Conservation (phyloP, 1,139 yeast genomes). For the Magnusiomyces ingens region DNA sequence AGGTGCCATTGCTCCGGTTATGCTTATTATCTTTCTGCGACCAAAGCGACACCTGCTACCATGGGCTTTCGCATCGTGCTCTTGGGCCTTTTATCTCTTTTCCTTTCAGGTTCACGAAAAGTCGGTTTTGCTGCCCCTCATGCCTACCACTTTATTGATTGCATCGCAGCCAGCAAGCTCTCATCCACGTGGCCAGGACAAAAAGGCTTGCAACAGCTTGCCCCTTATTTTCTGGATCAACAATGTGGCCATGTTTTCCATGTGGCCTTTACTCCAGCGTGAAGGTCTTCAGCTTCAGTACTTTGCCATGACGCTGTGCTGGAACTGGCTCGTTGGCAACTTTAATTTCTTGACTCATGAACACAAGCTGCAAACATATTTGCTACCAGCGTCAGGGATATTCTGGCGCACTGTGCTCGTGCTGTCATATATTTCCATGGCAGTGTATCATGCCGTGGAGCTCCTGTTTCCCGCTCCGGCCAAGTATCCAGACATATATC, state of each 20-base stretch:
- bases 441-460: slow-evolving; percentile 51
- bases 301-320: slow-evolving; percentile 49
- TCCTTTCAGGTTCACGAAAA: slow-evolving; percentile 97
- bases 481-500: slow-evolving; percentile 78
- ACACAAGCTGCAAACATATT: slow-evolving; percentile 6
- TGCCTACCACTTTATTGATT: slow-evolving; percentile 71
- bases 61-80: slow-evolving; percentile 75
- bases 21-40: slow-evolving; percentile 43
- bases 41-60: slow-evolving; percentile 42
- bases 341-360: slow-evolving; percentile 12
- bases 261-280: slow-evolving; percentile 78
- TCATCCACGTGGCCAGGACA: background rate
- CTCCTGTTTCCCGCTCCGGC: slow-evolving; percentile 24
- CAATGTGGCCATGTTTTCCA: slow-evolving; percentile 74
- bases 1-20: slow-evolving; percentile 60
- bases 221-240: slow-evolving; percentile 82
- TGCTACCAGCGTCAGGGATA: slow-evolving; percentile 28
- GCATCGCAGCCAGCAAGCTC: slow-evolving; percentile 34
- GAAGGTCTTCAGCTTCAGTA: slow-evolving; percentile 75
- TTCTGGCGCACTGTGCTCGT: slow-evolving; percentile 54
- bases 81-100: slow-evolving; percentile 84
- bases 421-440: slow-evolving; percentile 52
- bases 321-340: slow-evolving; percentile 70
- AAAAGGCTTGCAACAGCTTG: slow-evolving; percentile 25
- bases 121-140: slow-evolving; percentile 75